Evolutionary conservation across 345 rosid genomes (phyloP).

Genomic region (Boechera divaricarpa): DNA sequence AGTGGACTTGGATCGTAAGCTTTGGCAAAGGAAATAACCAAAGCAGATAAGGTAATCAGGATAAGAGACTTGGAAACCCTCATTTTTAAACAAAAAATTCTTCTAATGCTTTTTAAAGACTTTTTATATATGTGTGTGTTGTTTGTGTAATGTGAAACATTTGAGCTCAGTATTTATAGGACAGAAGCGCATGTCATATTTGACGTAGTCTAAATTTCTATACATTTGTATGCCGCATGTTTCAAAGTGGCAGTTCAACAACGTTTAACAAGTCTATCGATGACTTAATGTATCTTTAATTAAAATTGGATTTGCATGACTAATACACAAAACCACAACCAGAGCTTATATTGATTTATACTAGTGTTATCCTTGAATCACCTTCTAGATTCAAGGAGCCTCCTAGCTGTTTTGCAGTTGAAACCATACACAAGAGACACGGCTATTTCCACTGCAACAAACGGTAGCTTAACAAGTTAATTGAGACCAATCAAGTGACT

Average conservation of each 20-base stretch:
- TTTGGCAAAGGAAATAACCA: conserved; percentile 1
- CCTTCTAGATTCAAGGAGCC: too few relatives aligned
- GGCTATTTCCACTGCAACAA: too few relatives aligned
- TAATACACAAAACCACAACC: too few relatives aligned
- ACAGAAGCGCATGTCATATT: background rate
- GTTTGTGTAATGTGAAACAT: conserved; percentile 9
- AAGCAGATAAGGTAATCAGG: background rate
- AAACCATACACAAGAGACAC: too few relatives aligned
- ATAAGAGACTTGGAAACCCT: conserved; percentile 7
- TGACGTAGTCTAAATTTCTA: conserved; percentile 19
- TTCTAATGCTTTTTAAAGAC: background rate
- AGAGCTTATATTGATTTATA: too few relatives aligned
- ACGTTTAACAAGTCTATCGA: background rate
- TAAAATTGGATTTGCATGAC: background rate
- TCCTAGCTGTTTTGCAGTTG: too few relatives aligned
- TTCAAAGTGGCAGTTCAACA: conserved; percentile 24
- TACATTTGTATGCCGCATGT: background rate
- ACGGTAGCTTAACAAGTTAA: too few relatives aligned
- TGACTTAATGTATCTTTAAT: background rate
- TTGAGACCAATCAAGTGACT: too few relatives aligned
- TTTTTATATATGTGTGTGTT: background rate
- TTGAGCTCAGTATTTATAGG: conserved; percentile 9
- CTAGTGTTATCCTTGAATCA: too few relatives aligned
- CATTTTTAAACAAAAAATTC: conserved; percentile 1
- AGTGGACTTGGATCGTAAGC: conserved; percentile 38